Conservation (phyloP, 2,329 filamentous ascomycete genomes). For the Fusarium tanahbumbuense region DNA sequence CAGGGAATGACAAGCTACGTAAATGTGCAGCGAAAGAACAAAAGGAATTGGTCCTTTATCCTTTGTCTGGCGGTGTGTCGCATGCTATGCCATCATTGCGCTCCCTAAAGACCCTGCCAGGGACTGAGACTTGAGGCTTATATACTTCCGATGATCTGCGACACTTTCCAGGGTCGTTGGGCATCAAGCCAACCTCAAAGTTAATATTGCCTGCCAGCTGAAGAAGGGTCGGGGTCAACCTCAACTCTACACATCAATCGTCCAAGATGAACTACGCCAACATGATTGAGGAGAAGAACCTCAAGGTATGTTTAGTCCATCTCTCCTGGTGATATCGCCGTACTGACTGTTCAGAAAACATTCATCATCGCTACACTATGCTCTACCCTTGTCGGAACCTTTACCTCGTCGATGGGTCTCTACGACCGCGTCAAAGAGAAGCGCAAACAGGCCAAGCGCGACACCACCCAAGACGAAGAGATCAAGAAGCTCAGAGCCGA, state of each 20-base stretch:
- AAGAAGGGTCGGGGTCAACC: neutral
- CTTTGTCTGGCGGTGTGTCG: constrained; percentile 17
- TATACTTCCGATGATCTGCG: constrained; percentile 18
- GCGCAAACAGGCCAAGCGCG: constrained; percentile 39
- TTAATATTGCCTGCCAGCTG: neutral
- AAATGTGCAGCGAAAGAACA: neutral
- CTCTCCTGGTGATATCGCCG: fast-evolving
- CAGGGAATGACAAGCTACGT: constrained; percentile 14
- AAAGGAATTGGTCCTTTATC: neutral
- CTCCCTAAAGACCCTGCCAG: neutral
- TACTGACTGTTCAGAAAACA: constrained; percentile 28
- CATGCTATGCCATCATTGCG: constrained; percentile 31
- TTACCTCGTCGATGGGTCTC: constrained; percentile 45
- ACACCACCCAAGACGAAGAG: constrained; percentile 44
- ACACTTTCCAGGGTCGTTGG: constrained; percentile 9
- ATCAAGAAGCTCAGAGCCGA: constrained; percentile 42
- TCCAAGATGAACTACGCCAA: constrained; percentile 40
- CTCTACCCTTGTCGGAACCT: constrained; percentile 44
- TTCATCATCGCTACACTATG: constrained; percentile 45
- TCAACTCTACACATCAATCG: neutral
- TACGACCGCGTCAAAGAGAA: constrained; percentile 43
- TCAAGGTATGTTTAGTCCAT: constrained; percentile 18
- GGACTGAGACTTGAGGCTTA: constrained; percentile 9
- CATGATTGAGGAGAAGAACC: constrained; percentile 45
- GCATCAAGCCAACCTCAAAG: constrained; percentile 11